These are phyloP conservation scores for Neofusicoccum cordaticola DNA, from an alignment of 2,329 filamentous ascomycete species.

Conservation along the genomic window DNA sequence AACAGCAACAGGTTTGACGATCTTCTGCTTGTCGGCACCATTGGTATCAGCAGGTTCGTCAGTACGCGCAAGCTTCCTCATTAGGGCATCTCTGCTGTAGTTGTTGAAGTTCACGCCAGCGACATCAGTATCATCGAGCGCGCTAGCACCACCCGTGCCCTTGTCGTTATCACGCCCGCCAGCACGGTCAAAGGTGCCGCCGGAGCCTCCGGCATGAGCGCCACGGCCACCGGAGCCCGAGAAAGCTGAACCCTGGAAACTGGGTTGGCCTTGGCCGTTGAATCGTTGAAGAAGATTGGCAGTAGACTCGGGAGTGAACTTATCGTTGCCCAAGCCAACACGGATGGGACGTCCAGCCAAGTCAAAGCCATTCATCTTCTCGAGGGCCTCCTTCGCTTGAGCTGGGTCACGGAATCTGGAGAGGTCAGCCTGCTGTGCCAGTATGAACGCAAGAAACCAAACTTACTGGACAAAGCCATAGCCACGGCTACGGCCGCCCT, in stretches of 20 bases:
- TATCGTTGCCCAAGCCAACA: slow-evolving; percentile 99
- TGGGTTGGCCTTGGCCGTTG: slow-evolving; percentile 65
- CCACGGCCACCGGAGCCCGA: slow-evolving; percentile 87
- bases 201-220: slow-evolving; percentile 69
- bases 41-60: slow-evolving; percentile 71
- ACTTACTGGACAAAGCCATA: slow-evolving; percentile 99
- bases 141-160: slow-evolving; percentile 81
- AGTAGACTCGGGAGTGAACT: slow-evolving; percentile 97
- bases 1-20: slow-evolving; percentile 69
- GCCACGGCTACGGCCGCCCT: slow-evolving; percentile 82
- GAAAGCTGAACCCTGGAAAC: slow-evolving; percentile 86
- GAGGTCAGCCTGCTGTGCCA: slow-evolving; percentile 21
- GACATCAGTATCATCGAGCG: slow-evolving; percentile 95
- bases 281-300: slow-evolving; percentile 90
- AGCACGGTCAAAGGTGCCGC: slow-evolving; percentile 80
- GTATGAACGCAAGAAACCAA: too few relatives aligned
- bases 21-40: slow-evolving; percentile 62
- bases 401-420: slow-evolving; percentile 81
- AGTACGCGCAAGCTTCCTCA: slow-evolving; percentile 96
- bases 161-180: slow-evolving; percentile 88
- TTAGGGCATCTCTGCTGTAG: slow-evolving; percentile 96
- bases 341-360: slow-evolving; percentile 95
- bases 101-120: slow-evolving; percentile 99
- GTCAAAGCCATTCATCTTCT: slow-evolving; percentile 99
- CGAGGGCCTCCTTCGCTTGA: slow-evolving; percentile 88